Percentiles rank a stretch among this genome's conserved stretches.
Evolutionary conservation across 2,329 filamentous ascomycete species (phyloP).

Genomic region (Ophiostoma angusticollis): DNA sequence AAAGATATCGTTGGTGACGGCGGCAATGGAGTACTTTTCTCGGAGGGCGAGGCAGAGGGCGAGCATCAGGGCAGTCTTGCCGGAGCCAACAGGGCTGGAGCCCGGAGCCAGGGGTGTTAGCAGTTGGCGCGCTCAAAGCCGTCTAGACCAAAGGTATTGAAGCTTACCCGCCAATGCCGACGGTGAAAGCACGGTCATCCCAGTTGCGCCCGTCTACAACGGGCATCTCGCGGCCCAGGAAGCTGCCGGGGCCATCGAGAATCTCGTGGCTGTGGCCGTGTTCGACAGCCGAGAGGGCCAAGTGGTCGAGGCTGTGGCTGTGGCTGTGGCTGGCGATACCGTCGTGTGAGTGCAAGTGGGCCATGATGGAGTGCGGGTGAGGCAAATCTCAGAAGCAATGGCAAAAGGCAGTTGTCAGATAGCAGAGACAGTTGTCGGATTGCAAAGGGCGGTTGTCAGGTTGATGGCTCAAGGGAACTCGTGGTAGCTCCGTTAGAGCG

Average conservation of each 20-base stretch:
- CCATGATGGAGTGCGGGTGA: slow-evolving; percentile 3
- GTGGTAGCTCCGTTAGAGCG: slow-evolving; percentile 2
- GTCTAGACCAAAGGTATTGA: too few species aligned
- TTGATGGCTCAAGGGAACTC: too few species aligned
- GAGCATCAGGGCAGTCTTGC: slow-evolving; percentile 95
- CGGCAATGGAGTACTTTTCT: slow-evolving; percentile 71
- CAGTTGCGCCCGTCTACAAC: slow-evolving; percentile 80
- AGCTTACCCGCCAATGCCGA: slow-evolving; percentile 96
- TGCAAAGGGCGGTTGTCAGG: background rate
- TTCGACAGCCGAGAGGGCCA: slow-evolving; percentile 44
- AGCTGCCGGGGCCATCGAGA: slow-evolving; percentile 85
- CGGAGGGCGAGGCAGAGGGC: slow-evolving; percentile 79
- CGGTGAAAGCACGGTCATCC: slow-evolving; percentile 79
- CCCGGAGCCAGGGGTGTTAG: too few species aligned
- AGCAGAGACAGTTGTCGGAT: background rate
- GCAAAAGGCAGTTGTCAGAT: background rate
- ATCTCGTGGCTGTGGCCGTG: slow-evolving; percentile 96
- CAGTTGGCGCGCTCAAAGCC: too few species aligned
- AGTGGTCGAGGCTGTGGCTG: slow-evolving; percentile 36
- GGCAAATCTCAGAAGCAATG: too few species aligned
- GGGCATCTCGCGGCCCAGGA: slow-evolving; percentile 81
- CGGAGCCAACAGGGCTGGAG: slow-evolving; percentile 81
- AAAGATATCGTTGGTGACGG: slow-evolving; percentile 98
- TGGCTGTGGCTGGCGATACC: slow-evolving; percentile 34
- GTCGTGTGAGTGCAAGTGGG: slow-evolving; percentile 33